Evolutionary conservation across 176 grass and related monocot genomes (phyloP).

Genomic region (Aegilops umbellulata): DNA sequence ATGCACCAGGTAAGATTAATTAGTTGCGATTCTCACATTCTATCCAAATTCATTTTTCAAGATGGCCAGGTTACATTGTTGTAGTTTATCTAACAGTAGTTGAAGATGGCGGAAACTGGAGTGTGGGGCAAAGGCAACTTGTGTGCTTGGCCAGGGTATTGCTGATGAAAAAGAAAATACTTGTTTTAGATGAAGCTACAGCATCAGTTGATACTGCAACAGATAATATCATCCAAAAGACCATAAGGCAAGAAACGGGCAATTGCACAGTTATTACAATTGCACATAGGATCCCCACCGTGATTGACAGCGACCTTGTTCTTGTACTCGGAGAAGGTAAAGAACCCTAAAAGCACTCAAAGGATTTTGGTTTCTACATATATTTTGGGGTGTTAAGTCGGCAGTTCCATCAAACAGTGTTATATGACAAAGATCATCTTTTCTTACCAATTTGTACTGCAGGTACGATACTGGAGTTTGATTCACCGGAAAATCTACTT

Average conservation of each 20-base stretch:
- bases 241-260: conserved; percentile 73
- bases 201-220: conserved; percentile 86
- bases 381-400: not conserved
- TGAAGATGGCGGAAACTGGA: conserved; percentile 93
- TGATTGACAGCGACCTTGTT: conserved; percentile 83
- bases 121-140: conserved; percentile 84
- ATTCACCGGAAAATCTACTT: conserved; percentile 67
- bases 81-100: conserved; percentile 46
- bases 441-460: conserved; percentile 25
- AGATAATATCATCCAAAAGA: conserved; percentile 86
- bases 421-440: not conserved
- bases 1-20: conserved; percentile 56
- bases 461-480: conserved; percentile 87
- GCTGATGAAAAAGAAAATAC: conserved; percentile 79
- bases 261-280: conserved; percentile 76
- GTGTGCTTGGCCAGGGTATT: conserved; percentile 79
- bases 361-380: not conserved
- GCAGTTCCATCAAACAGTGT: not conserved
- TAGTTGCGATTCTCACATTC: not conserved
- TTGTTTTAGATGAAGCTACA: conserved; percentile 94
- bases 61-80: not conserved
- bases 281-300: conserved; percentile 84
- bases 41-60: not conserved
- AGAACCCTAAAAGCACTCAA: not conserved
- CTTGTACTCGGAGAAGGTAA: conserved; percentile 87